Base-by-base conservation (phyloP, 768 basidiomycete genomes). In the Rickenella mellea region DNA sequence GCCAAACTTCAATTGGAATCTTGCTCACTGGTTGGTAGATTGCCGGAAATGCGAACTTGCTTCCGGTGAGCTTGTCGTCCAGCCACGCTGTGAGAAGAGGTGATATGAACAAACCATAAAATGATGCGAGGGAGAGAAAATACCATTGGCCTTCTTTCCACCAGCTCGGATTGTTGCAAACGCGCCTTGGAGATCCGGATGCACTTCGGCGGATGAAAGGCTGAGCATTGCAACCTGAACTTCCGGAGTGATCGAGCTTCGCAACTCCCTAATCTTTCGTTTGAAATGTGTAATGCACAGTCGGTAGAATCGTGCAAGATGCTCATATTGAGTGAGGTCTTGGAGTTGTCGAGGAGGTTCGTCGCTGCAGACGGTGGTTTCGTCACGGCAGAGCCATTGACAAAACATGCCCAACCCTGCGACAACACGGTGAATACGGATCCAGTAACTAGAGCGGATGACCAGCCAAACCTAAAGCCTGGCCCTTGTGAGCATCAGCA, bases 1-100 rank as follows among this genome's bases (percentile, higher is more conserved):
- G 46, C 59, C 59, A 61, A 11, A 57, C 44, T 14, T 51, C 46
- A 15, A 48, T 44, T 2, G 56, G 58, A 14, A 58, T 59, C n/a
- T 54, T 42, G 39, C 58, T 61, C 4, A 6, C 10, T 1, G 55
- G 58, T 21, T 49, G 53, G 31, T 57, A 59, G 3, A 60, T 15
- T 4, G 53, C 59, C 15, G 57, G 43, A 0, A 58, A 25, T 0
- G 48, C 55, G 44, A 57, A 57, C 31, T 45, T 44, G n/a, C n/a
- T n/a, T 10, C 29, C 42, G 6, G 27, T 25, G 12, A 21, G 28
- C 39, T 60, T 59, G 39, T 60, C 56, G 12, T 55, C 53, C 5
- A 58, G 44, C 59, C 57, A 58, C 9, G 51, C 59, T 60, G 25
- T 27, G 25, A 46, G 24, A 20, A 19, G 32, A 31, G 38, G 15